These are phyloP conservation scores for Onygenales sp. DNA, from an alignment of 2,329 filamentous ascomycete genomes.

Conservation along the genomic window DNA sequence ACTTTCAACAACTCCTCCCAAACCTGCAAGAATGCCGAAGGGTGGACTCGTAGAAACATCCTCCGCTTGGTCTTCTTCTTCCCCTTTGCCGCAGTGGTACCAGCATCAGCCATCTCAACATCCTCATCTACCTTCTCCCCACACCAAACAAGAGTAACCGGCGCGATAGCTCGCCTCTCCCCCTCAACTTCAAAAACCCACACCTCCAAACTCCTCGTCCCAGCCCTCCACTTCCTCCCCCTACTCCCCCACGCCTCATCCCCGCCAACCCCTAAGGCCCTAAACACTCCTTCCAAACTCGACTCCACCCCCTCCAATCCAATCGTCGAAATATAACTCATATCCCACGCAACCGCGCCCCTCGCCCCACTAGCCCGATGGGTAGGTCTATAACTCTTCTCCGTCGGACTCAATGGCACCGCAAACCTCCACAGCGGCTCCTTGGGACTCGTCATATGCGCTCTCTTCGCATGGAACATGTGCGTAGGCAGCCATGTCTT, in stretches of 20 bases:
- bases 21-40: slow-evolving; percentile 59
- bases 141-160: slow-evolving; percentile 68
- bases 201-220: slow-evolving; percentile 47
- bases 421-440: slow-evolving; percentile 85
- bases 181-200: slow-evolving; percentile 51
- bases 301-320: slow-evolving; percentile 58
- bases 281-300: slow-evolving; percentile 58
- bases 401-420: slow-evolving; percentile 72
- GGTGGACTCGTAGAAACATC: slow-evolving; percentile 68
- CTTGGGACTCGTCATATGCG: slow-evolving; percentile 72
- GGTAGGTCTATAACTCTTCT: slow-evolving; percentile 81
- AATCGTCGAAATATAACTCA: slow-evolving; percentile 87
- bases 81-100: slow-evolving; percentile 12
- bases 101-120: slow-evolving; percentile 27
- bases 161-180: slow-evolving; percentile 52
- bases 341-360: slow-evolving; percentile 82
- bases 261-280: slow-evolving; percentile 50
- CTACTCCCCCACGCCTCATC: slow-evolving; percentile 54
- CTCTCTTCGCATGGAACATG: slow-evolving; percentile 84
- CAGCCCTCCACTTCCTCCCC: slow-evolving; percentile 62
- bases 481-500: slow-evolving; percentile 96
- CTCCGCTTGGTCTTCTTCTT: slow-evolving; percentile 37
- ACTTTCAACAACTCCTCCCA: slow-evolving; percentile 53
- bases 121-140: slow-evolving; percentile 28
- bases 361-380: slow-evolving; percentile 68